Percentiles rank a stretch among this genome's conserved stretches.
Evolutionary conservation across 192 early-diverging fungal genomes (phyloP).

Genomic region (Backusella sp.): DNA sequence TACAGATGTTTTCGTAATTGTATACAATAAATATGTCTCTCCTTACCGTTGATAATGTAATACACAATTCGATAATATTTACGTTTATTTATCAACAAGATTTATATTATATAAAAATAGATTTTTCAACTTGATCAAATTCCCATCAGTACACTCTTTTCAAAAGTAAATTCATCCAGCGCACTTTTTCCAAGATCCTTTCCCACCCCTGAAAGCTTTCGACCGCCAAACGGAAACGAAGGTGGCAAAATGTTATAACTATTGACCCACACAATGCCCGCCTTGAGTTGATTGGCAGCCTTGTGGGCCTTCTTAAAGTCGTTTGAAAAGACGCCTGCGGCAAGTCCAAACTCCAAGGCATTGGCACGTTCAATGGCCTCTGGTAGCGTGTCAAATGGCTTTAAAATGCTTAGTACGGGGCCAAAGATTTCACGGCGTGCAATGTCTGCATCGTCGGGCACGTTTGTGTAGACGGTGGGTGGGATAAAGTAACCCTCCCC

Average conservation of each 20-base stretch:
- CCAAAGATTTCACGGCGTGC: constrained; percentile 61
- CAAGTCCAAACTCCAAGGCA: constrained; percentile 50
- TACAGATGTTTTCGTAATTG: neutral
- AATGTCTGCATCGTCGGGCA: constrained; percentile 39
- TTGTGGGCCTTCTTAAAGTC: constrained; percentile 38
- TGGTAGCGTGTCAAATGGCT: constrained; percentile 46
- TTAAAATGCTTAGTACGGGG: constrained; percentile 51
- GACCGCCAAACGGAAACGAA: constrained; percentile 60
- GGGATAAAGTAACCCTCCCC: constrained; percentile 51
- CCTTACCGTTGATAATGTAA: neutral
- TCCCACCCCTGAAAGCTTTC: constrained; percentile 58
- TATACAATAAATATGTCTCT: no score
- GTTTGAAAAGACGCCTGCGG: constrained; percentile 52
- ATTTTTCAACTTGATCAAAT: neutral
- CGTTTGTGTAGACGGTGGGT: constrained; percentile 59
- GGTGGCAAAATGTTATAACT: constrained; percentile 54
- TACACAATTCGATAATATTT: neutral
- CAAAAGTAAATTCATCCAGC: constrained; percentile 48
- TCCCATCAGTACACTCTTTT: constrained; percentile 39
- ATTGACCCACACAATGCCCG: constrained; percentile 63
- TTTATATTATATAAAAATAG: no score
- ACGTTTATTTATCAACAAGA: neutral
- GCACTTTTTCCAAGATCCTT: constrained; percentile 55
- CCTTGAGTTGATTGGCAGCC: constrained; percentile 43
- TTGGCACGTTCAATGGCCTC: constrained; percentile 53